These are phyloP conservation scores for Pseudogymnoascus sp. DNA, from an alignment of 2,329 filamentous ascomycete species.

Conservation along the genomic window DNA sequence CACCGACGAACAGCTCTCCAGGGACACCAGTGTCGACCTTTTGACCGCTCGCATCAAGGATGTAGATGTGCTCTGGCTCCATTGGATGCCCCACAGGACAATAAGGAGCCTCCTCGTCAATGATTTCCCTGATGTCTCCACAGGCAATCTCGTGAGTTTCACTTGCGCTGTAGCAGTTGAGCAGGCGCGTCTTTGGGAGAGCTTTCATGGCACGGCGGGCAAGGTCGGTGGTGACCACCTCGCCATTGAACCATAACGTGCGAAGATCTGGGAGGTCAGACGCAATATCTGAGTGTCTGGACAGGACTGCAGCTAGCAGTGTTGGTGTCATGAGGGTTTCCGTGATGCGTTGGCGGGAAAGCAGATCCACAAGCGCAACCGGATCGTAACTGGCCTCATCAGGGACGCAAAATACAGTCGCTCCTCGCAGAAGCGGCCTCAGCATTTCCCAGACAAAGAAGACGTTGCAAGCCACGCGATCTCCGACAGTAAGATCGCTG, in stretches of 20 bases:
- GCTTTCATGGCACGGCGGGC: constrained; percentile 53
- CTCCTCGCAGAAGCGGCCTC: constrained; percentile 66
- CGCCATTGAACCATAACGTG: constrained; percentile 73
- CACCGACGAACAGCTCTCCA: constrained; percentile 71
- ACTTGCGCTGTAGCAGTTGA: constrained; percentile 77
- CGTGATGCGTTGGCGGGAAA: constrained; percentile 59
- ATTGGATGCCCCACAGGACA: constrained; percentile 69
- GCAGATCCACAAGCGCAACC: constrained; percentile 62
- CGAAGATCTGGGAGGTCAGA: constrained; percentile 57
- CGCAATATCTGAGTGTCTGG: constrained; percentile 60
- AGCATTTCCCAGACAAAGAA: constrained; percentile 85
- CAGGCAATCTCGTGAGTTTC: constrained; percentile 58
- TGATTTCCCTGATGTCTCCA: constrained; percentile 63
- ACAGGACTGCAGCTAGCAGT: constrained; percentile 65
- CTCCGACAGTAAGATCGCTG: constrained; percentile 62
- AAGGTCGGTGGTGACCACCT: constrained; percentile 73
- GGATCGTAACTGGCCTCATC: constrained; percentile 75
- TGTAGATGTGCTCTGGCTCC: constrained; percentile 61
- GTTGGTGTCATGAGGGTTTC: constrained; percentile 82
- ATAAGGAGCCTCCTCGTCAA: constrained; percentile 56
- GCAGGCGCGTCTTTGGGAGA: constrained; percentile 60
- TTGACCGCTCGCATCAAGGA: constrained; percentile 62
- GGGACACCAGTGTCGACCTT: constrained; percentile 53
- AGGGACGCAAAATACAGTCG: constrained; percentile 67
- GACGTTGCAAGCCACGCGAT: constrained; percentile 79